Conservation (phyloP, 2,329 filamentous ascomycete species). For the Lasiodiplodia citricola region DNA sequence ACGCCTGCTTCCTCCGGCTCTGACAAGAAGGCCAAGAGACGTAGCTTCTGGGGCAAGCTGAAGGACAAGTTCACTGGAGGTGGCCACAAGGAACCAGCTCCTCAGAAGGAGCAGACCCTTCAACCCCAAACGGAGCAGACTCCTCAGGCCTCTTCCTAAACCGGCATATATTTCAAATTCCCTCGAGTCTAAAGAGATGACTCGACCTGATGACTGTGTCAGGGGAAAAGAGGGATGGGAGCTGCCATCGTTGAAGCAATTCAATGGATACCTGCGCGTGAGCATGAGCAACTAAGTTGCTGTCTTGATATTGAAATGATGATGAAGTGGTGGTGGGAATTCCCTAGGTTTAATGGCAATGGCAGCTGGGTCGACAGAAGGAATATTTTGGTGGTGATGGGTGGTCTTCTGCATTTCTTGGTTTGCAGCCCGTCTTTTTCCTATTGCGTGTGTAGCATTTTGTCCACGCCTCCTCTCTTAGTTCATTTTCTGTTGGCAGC, state of each 20-base stretch:
- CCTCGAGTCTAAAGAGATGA: background rate
- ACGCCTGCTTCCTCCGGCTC: conserved; percentile 33
- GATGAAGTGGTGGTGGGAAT: background rate
- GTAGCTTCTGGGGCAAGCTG: conserved; percentile 54
- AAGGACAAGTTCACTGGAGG: conserved; percentile 52
- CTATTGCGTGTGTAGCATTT: conserved; percentile 13
- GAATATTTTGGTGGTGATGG: conserved; percentile 10
- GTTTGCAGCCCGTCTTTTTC: conserved; percentile 19
- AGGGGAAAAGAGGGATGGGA: background rate
- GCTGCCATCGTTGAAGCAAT: conserved; percentile 21
- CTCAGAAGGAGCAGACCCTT: background rate
- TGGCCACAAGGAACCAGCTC: conserved; percentile 12
- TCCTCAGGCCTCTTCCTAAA: background rate
- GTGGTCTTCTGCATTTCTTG: conserved; percentile 23
- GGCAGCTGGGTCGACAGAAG: background rate
- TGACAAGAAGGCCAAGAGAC: conserved; percentile 52
- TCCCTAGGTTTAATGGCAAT: conserved; percentile 12
- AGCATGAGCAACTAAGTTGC: conserved; percentile 1
- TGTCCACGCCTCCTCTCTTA: background rate
- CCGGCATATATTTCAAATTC: background rate
- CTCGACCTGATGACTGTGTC: background rate
- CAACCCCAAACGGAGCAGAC: background rate
- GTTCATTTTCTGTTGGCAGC: background rate
- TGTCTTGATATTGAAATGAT: background rate
- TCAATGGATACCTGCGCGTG: background rate